Evolutionary conservation across 495 filamentous ascomycete species (phyloP).

Genomic region (Penicillium argentinense): DNA sequence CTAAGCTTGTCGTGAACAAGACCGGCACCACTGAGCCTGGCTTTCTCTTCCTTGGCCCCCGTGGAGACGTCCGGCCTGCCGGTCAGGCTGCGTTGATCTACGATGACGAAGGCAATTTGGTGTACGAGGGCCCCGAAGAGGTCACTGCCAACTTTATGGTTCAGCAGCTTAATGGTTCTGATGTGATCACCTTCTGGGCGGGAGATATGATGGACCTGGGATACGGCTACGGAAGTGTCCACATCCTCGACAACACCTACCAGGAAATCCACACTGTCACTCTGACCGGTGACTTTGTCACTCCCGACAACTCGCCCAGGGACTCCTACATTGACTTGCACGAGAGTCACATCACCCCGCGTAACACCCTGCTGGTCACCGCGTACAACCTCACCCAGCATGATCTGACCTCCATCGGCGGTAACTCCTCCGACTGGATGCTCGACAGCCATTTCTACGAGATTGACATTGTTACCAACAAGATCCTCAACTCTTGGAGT

Average conservation of each 20-base stretch:
- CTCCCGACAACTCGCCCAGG: conserved; percentile 25
- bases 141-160: conserved; percentile 38
- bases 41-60: conserved; percentile 37
- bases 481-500: conserved; percentile 32
- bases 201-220: conserved; percentile 35
- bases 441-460: conserved; percentile 49
- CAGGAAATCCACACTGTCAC: conserved; percentile 38
- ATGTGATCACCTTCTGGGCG: conserved; percentile 40
- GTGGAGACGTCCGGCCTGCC: conserved; percentile 24
- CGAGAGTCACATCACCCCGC: conserved; percentile 46
- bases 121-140: conserved; percentile 35
- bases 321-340: conserved; percentile 45
- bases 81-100: conserved; percentile 38
- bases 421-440: conserved; percentile 41
- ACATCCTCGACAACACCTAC: conserved; percentile 41
- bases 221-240: conserved; percentile 33
- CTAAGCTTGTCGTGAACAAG: conserved; percentile 29
- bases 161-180: conserved; percentile 30
- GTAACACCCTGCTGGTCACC: conserved; percentile 54
- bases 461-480: conserved; percentile 34
- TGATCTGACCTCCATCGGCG: conserved; percentile 45
- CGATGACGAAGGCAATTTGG: conserved; percentile 31
- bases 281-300: conserved; percentile 27
- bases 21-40: conserved; percentile 31
- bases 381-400: conserved; percentile 52